These are phyloP conservation scores for Sonneratia caseolaris DNA, from an alignment of 345 rosid genomes.

Conservation along the genomic window DNA sequence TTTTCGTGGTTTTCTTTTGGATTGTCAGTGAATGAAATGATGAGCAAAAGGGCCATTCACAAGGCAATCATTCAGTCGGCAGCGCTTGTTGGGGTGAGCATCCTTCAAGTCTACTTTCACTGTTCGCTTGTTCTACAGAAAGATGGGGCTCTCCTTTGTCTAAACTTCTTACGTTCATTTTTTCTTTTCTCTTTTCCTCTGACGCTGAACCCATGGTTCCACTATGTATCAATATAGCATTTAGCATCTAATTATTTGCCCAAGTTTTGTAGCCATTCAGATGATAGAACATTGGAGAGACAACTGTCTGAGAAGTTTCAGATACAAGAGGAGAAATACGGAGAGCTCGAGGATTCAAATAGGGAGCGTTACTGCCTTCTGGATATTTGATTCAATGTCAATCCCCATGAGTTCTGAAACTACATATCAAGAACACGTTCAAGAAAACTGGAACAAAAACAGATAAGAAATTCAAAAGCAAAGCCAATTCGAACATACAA, in stretches of 20 bases:
- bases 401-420: neutral
- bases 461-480: conserved; percentile 11
- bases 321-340: neutral
- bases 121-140: conserved; percentile 50
- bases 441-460: neutral
- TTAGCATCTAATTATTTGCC: neutral
- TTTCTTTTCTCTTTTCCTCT: neutral
- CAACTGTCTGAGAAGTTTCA: neutral
- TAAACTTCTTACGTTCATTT: conserved; percentile 10
- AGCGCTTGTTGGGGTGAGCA: conserved; percentile 45
- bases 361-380: neutral
- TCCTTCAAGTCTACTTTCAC: conserved; percentile 59
- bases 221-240: neutral
- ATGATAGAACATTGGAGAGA: neutral
- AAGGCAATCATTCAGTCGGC: conserved; percentile 55
- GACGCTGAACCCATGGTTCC: neutral
- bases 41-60: conserved; percentile 47
- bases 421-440: neutral
- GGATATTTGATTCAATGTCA: neutral
- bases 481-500: conserved; percentile 22
- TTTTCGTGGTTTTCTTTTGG: neutral
- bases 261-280: neutral
- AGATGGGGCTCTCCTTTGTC: conserved; percentile 55
- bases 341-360: neutral
- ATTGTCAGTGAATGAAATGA: conserved; percentile 49